Evolutionary conservation across 192 early-diverging fungal species (phyloP).

Genomic region (Podila horticola): DNA sequence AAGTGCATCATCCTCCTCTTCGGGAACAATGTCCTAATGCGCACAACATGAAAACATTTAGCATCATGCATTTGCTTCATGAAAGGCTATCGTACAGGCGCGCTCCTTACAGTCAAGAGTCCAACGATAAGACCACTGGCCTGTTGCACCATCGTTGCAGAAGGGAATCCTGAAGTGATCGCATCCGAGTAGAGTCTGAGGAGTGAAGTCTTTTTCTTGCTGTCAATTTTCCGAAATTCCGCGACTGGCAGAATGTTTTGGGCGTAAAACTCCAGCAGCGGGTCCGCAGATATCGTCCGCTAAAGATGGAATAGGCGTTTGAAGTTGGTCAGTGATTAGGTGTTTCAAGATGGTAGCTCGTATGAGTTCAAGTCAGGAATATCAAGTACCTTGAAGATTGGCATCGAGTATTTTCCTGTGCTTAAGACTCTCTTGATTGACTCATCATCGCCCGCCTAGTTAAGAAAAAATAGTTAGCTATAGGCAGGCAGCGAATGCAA

Average conservation of each 20-base stretch:
- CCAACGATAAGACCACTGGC: constrained; percentile 13
- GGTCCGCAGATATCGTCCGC: constrained; percentile 39
- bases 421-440: constrained; percentile 38
- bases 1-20: constrained; percentile 2
- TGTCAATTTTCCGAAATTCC: constrained; percentile 18
- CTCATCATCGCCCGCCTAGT: constrained; percentile 25
- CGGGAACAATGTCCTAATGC: constrained; percentile 19
- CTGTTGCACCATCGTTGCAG: neutral
- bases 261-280: constrained; percentile 31
- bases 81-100: neutral
- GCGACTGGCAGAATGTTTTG: constrained; percentile 25
- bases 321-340: neutral
- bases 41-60: neutral
- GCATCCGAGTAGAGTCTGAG: constrained; percentile 35
- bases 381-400: constrained; percentile 43
- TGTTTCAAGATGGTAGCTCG: neutral
- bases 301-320: neutral
- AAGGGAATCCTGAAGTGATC: constrained; percentile 26
- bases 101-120: constrained; percentile 22
- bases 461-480: neutral
- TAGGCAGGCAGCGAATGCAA: neutral
- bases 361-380: neutral
- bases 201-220: constrained; percentile 31
- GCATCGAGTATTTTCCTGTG: constrained; percentile 30
- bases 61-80: neutral